Evolutionary conservation across 2,329 filamentous ascomycete genomes (phyloP).

Genomic region (Coniochaeta sp.): DNA sequence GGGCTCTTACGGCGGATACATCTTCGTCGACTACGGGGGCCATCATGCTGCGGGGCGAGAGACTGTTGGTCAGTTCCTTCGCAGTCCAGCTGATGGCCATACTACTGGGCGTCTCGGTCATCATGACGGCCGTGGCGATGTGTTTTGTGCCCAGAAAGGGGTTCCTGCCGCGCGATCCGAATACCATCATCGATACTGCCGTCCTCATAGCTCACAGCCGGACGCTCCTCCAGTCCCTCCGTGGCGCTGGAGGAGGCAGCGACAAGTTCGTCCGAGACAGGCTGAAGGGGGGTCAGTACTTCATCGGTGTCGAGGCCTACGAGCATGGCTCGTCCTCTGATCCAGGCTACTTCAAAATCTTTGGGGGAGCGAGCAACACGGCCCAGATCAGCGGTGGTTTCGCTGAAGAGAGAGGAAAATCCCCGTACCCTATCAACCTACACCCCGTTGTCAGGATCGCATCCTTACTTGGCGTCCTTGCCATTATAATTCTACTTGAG

Average conservation of each 20-base stretch:
- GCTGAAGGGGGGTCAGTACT: constrained; percentile 20
- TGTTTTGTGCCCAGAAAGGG: constrained; percentile 20
- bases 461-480: constrained; percentile 17
- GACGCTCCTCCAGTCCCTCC: constrained; percentile 24
- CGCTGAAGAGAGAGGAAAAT: constrained; percentile 11
- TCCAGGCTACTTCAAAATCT: constrained; percentile 17
- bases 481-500: constrained; percentile 26
- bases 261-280: constrained; percentile 16
- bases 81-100: constrained; percentile 23
- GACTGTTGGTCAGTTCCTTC: constrained; percentile 20
- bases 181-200: constrained; percentile 25
- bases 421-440: constrained; percentile 22
- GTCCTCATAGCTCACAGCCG: constrained; percentile 28
- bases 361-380: constrained; percentile 9
- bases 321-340: constrained; percentile 17
- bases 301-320: constrained; percentile 26
- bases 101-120: constrained; percentile 18
- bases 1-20: constrained; percentile 18
- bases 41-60: constrained; percentile 18
- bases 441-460: constrained; percentile 19
- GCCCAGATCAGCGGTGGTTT: constrained; percentile 8
- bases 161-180: constrained; percentile 27
- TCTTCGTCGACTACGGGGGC: constrained; percentile 13
- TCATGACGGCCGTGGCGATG: constrained; percentile 13
- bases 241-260: constrained; percentile 25